Base-by-base conservation (phyloP, 2,329 filamentous ascomycete species). In the Colletotrichum euphorbiae region DNA sequence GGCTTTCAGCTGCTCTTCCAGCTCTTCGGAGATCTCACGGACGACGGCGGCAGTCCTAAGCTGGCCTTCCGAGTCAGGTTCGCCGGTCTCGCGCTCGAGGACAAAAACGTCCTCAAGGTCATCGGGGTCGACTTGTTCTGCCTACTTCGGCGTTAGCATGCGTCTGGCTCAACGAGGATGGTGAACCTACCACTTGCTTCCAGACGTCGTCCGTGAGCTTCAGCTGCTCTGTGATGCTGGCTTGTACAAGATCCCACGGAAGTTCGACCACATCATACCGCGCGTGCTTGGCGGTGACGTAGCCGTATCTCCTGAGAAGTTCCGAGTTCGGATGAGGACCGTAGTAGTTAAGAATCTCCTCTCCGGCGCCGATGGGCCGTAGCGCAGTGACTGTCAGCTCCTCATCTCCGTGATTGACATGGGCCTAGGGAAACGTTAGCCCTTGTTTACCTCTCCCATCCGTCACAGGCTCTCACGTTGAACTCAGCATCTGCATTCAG, bases 311-410 rank as follows among this genome's bases (percentile, higher is more conserved):
- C 40, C 94, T 85, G 11, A 97, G 84, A 7, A 97, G 83, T 75
- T 98, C 94, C 1, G 92, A 91, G 67, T 92, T 91, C 9, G 93
- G 91, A 3, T 97, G 87, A 6, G 93, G 90, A 0, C 94, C 94
- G 72, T 97, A 97, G 79, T 97, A 94, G 77, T 97, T 97, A 75
- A 94, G 88, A 17, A 97, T 88, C 77, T 97, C 92, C 63, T 93
- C 87, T 6, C 92, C 92, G 0, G 87, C 85, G 24, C 79, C 80
- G 73, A 97, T 93, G 1, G 86, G 80, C 48, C 89, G 87, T 67
- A 94, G 83, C 0, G 91, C 84, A 24, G 89, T 91, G 77, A 96
- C 95, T 3, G 90, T 89, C 8, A 97, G 82, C 11, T 78, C 79
- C 12, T 84, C 78, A 38, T 86, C 83, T 43, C 79, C 82, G 62